Percentiles rank a stretch among this genome's conserved stretches.
phyloP scores from a whole-genome alignment of 2,329 filamentous ascomycete species.

The Exserohilum rostratum region DNA sequence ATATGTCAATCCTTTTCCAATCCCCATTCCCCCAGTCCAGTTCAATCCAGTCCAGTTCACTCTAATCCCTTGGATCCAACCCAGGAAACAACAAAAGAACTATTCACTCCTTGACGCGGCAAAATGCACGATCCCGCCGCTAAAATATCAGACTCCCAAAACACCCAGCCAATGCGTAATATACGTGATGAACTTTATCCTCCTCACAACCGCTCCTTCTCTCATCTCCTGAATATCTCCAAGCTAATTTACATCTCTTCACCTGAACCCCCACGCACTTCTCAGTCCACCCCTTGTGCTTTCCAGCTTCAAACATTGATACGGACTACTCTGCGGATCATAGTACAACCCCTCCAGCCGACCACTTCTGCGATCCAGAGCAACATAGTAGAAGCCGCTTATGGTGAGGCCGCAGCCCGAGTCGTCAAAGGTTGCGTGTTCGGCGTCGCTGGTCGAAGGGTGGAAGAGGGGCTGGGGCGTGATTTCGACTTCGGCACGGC shows the following conservation, averaged over 20 bases:
- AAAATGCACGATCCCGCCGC: neutral
- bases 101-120: neutral
- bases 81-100: neutral
- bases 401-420: constrained; percentile 57
- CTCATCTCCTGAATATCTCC: neutral
- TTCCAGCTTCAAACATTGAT: constrained; percentile 58
- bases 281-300: constrained; percentile 45
- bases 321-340: constrained; percentile 61
- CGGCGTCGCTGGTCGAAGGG: constrained; percentile 15
- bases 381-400: constrained; percentile 61
- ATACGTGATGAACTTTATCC: neutral
- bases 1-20: too few species aligned
- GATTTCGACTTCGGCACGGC: constrained; percentile 22
- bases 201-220: constrained; percentile 2
- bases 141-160: neutral
- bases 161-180: neutral
- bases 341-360: constrained; percentile 60
- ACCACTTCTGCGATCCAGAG: constrained; percentile 55
- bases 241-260: constrained; percentile 21
- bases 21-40: too few species aligned
- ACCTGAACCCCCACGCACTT: constrained; percentile 48
- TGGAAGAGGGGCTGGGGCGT: constrained; percentile 9
- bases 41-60: too few species aligned
- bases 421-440: constrained; percentile 39
- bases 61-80: neutral